phyloP scores from a whole-genome alignment of 768 basidiomycete species.

The Xerocomellus intermedius region DNA sequence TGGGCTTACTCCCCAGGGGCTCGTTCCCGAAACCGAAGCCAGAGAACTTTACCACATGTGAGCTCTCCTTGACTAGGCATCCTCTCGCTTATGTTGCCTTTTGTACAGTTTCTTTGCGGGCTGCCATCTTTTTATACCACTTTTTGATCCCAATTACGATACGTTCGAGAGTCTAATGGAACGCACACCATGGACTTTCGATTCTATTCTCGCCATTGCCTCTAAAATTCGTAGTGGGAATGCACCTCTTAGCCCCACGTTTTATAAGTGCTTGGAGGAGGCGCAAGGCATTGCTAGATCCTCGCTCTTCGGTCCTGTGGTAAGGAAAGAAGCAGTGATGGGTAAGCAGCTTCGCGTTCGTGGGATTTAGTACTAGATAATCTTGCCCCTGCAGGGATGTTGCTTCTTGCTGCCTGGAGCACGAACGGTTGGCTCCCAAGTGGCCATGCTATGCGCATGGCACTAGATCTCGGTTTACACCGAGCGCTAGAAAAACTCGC shows the following conservation, averaged over 20 bases:
- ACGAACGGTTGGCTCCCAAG: constrained; percentile 94
- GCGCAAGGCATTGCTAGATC: constrained; percentile 95
- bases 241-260: constrained; percentile 78
- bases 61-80: constrained; percentile 29
- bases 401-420: constrained; percentile 89
- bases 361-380: constrained; percentile 3
- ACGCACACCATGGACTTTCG: constrained; percentile 94
- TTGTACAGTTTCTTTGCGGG: constrained; percentile 84
- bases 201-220: constrained; percentile 89
- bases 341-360: constrained; percentile 43
- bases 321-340: constrained; percentile 93
- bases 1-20: constrained; percentile 48
- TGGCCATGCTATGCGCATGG: constrained; percentile 96
- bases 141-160: constrained; percentile 92
- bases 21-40: constrained; percentile 83
- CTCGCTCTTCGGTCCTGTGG: constrained; percentile 90
- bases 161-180: constrained; percentile 90
- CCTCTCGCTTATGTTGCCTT: constrained; percentile 1
- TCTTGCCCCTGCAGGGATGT: constrained; percentile 59
- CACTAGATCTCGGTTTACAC: constrained; percentile 89
- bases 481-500: constrained; percentile 90
- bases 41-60: constrained; percentile 91
- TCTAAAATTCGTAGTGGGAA: constrained; percentile 90
- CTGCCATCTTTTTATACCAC: constrained; percentile 93
- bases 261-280: constrained; percentile 90